These are phyloP conservation scores for Dionaea muscipula DNA, from an alignment of 179 eudicot genomes.

Conservation along the genomic window DNA sequence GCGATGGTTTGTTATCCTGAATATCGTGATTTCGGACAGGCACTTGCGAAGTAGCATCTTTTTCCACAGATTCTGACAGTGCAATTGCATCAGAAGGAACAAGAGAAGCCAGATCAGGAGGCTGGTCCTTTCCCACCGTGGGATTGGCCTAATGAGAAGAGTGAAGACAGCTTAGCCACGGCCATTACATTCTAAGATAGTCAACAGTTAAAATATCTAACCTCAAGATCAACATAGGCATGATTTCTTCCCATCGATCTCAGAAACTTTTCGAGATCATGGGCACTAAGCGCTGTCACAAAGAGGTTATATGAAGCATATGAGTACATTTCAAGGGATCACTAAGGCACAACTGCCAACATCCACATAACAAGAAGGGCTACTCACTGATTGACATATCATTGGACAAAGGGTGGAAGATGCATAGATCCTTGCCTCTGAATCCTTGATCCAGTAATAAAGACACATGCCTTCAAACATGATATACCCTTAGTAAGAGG, in stretches of 20 bases:
- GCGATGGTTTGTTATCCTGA: slow-evolving; percentile 20
- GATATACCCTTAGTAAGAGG: not conserved
- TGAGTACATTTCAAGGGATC: too few relatives aligned
- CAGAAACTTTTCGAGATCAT: slow-evolving; percentile 66
- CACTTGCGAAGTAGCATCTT: slow-evolving; percentile 25
- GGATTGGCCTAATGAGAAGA: slow-evolving; percentile 53
- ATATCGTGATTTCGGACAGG: slow-evolving; percentile 19
- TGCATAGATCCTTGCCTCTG: slow-evolving; percentile 42
- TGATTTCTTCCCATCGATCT: slow-evolving; percentile 60
- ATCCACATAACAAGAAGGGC: not conserved
- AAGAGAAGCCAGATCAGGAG: slow-evolving; percentile 82
- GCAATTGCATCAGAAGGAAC: slow-evolving; percentile 60
- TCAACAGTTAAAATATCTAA: slow-evolving; percentile 13
- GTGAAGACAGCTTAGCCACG: slow-evolving; percentile 7
- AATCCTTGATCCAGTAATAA: slow-evolving; percentile 80
- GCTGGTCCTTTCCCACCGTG: slow-evolving; percentile 88
- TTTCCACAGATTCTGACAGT: slow-evolving; percentile 30
- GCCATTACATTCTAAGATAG: slow-evolving; percentile 2
- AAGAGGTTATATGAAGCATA: slow-evolving; percentile 1
- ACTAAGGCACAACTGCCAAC: not conserved
- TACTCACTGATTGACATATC: slow-evolving; percentile 70
- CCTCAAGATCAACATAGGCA: slow-evolving; percentile 83
- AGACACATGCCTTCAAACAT: slow-evolving; percentile 52
- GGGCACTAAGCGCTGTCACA: slow-evolving; percentile 43
- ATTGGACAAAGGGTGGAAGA: slow-evolving; percentile 91